Conservation (phyloP, 768 basidiomycete species). For the Guyanaporus albipodus region DNA sequence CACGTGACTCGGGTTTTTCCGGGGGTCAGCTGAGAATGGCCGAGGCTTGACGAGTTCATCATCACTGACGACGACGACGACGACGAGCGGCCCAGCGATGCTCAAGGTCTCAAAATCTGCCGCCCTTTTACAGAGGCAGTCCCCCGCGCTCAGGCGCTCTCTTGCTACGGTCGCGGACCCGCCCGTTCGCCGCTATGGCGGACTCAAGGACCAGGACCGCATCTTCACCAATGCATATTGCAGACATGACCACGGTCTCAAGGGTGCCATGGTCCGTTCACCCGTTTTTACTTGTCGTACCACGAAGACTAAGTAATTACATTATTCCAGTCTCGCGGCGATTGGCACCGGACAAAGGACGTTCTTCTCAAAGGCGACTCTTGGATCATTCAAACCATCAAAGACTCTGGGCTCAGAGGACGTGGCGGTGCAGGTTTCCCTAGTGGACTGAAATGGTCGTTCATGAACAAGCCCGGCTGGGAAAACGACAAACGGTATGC, state of each 20-base stretch:
- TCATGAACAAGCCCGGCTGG: conserved; percentile 99
- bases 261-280: conserved; percentile 74
- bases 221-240: conserved; percentile 92
- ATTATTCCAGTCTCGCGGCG: conserved; percentile 70
- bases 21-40: conserved; percentile 3
- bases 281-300: neutral
- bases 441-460: conserved; percentile 94
- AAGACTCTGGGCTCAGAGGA: conserved; percentile 92
- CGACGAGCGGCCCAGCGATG: conserved; percentile 19
- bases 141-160: conserved; percentile 16
- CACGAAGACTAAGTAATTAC: conserved; percentile 1
- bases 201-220: conserved; percentile 90
- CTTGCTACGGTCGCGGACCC: conserved; percentile 77
- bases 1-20: conserved; percentile 23
- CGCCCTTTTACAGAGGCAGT: conserved; percentile 18
- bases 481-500: conserved; percentile 81
- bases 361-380: conserved; percentile 92
- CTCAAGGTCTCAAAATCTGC: conserved; percentile 27
- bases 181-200: conserved; percentile 90
- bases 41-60: conserved; percentile 1
- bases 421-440: conserved; percentile 98
- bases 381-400: conserved; percentile 96
- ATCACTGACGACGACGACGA: conserved; percentile 12
- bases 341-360: conserved; percentile 98
- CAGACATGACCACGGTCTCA: conserved; percentile 86